Percentiles rank a stretch among this genome's conserved stretches.
Conservation (phyloP, 2,329 filamentous ascomycete genomes). For the Plenodomus lindquistii region DNA sequence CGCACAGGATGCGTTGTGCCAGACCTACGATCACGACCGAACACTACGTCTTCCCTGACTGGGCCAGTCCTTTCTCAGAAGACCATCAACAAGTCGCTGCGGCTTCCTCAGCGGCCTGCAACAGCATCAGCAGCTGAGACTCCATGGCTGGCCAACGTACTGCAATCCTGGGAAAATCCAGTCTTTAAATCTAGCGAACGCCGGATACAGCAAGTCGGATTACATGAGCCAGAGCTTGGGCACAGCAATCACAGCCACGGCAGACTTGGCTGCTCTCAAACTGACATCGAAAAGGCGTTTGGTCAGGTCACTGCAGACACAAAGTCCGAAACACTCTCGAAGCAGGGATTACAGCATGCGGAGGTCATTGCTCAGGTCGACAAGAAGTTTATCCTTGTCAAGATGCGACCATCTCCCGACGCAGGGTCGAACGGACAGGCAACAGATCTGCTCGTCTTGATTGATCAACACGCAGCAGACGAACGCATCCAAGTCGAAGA, state of each 20-base stretch:
- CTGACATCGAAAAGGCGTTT: conserved; percentile 23
- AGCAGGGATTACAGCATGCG: conserved; percentile 55
- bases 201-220: conserved; percentile 45
- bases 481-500: conserved; percentile 80
- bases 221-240: conserved; percentile 18
- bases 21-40: conserved; percentile 13
- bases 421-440: background rate
- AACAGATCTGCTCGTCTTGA: conserved; percentile 63
- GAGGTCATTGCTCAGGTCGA: conserved; percentile 82
- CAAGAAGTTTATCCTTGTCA: conserved; percentile 81
- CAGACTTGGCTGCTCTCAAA: conserved; percentile 12
- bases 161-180: conserved; percentile 74
- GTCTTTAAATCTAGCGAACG: conserved; percentile 63
- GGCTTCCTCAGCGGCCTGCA: conserved; percentile 27
- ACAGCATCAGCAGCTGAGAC: conserved; percentile 13
- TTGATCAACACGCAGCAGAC: conserved; percentile 95
- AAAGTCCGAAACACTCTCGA: conserved; percentile 58
- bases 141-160: conserved; percentile 63
- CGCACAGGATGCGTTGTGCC: conserved; percentile 56
- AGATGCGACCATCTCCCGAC: conserved; percentile 46
- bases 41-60: conserved; percentile 6
- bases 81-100: conserved; percentile 34
- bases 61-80: conserved; percentile 13
- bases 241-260: conserved; percentile 1
- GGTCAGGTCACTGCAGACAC: conserved; percentile 25